These are phyloP conservation scores for Laguncularia racemosa DNA, from an alignment of 345 rosid genomes.

Conservation along the genomic window DNA sequence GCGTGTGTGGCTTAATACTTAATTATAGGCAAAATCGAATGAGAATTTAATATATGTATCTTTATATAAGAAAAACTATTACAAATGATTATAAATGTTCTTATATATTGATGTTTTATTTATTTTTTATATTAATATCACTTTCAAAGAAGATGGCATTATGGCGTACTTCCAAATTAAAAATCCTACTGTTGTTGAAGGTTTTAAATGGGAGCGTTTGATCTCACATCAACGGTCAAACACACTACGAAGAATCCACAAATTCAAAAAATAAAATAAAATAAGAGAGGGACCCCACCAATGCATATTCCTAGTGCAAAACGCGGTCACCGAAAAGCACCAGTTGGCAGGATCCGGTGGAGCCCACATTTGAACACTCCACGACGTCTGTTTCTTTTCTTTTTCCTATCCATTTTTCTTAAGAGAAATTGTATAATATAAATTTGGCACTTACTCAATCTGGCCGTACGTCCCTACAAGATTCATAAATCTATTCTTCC, in stretches of 20 bases:
- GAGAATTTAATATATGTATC: too few species aligned
- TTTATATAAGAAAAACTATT: too few species aligned
- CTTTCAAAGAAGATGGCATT: too few species aligned
- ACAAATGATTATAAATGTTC: too few species aligned
- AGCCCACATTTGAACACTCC: slow-evolving; percentile 15
- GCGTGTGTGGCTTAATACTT: too few species aligned
- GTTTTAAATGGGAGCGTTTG: slow-evolving; percentile 25
- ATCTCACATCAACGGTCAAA: slow-evolving; percentile 19
- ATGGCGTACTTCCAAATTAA: slow-evolving; percentile 18
- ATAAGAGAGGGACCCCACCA: neutral
- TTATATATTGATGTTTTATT: too few species aligned
- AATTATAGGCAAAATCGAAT: too few species aligned
- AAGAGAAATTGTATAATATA: too few species aligned
- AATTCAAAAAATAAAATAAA: neutral
- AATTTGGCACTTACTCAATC: too few species aligned
- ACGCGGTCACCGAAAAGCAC: slow-evolving; percentile 27
- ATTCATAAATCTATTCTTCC: too few species aligned
- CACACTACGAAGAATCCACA: neutral
- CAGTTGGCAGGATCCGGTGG: slow-evolving; percentile 12
- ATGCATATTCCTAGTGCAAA: neutral
- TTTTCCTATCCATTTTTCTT: neutral
- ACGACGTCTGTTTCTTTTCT: neutral
- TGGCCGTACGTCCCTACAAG: too few species aligned
- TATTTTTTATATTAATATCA: too few species aligned
- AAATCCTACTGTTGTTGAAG: neutral